Conservation (phyloP, 2,329 filamentous ascomycete genomes). For the Beauveria sp. region DNA sequence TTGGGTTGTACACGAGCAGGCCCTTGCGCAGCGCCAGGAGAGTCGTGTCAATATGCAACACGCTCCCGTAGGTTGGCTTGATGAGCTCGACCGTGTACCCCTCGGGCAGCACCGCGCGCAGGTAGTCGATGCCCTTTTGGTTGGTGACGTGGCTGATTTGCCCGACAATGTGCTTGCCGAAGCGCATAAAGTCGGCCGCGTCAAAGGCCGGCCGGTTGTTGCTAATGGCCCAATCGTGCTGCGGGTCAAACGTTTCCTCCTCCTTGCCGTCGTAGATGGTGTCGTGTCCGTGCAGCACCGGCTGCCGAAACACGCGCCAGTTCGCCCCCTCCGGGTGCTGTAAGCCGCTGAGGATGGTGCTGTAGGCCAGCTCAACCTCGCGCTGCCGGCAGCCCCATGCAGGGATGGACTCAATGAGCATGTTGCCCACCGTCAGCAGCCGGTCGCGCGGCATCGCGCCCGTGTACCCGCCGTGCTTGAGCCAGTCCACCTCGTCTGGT, state of each 20-base stretch:
- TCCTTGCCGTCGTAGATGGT: slow-evolving; percentile 1
- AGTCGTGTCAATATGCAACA: slow-evolving; percentile 26
- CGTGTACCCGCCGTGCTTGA: slow-evolving; percentile 22
- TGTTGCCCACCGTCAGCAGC: slow-evolving; percentile 24
- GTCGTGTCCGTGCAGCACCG: neutral
- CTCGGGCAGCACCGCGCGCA: neutral
- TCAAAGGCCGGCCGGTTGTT: slow-evolving; percentile 7
- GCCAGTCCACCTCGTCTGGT: slow-evolving; percentile 17
- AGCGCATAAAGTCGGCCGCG: slow-evolving; percentile 6
- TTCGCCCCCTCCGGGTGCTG: neutral
- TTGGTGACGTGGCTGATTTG: slow-evolving; percentile 7
- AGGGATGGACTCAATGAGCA: slow-evolving; percentile 24
- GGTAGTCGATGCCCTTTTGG: slow-evolving; percentile 3
- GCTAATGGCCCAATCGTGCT: neutral
- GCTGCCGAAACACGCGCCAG: neutral
- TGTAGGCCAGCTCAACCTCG: slow-evolving; percentile 19
- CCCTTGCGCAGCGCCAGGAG: slow-evolving; percentile 22
- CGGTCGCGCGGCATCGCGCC: slow-evolving; percentile 27
- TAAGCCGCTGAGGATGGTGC: slow-evolving; percentile 2
- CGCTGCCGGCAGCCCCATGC: slow-evolving; percentile 21
- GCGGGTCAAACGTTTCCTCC: neutral
- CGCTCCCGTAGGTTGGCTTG: slow-evolving; percentile 14
- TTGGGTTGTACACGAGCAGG: slow-evolving; percentile 21
- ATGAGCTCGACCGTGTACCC: slow-evolving; percentile 23
- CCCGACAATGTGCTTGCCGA: slow-evolving; percentile 2